Evolutionary conservation across 2,329 filamentous ascomycete species (phyloP).

Genomic region (Pseudogymnoascus sp.): DNA sequence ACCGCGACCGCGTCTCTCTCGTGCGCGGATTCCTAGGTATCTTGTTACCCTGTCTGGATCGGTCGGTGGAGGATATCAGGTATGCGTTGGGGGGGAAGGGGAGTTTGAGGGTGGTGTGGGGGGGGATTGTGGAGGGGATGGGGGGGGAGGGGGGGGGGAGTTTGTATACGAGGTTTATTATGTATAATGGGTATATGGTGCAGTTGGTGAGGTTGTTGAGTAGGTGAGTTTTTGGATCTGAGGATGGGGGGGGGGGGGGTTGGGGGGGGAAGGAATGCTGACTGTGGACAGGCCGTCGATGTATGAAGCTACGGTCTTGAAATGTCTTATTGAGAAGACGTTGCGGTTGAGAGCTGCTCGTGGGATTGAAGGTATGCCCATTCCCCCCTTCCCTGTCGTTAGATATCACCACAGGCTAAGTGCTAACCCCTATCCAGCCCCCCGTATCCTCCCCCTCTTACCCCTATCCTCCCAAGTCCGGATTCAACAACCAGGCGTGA

Average conservation of each 20-base stretch:
- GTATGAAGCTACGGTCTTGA: conserved; percentile 48
- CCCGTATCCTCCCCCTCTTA: neutral
- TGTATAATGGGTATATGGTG: conserved; percentile 47
- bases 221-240: conserved; percentile 34
- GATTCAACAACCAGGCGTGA: conserved; percentile 17
- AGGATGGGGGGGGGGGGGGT: neutral
- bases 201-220: conserved; percentile 42
- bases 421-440: neutral
- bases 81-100: conserved; percentile 42
- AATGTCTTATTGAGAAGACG: conserved; percentile 39
- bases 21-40: conserved; percentile 48
- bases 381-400: neutral
- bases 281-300: conserved; percentile 33
- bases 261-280: neutral
- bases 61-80: conserved; percentile 45
- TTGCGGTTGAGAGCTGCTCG: conserved; percentile 44
- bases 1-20: conserved; percentile 40
- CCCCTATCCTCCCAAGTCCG: neutral
- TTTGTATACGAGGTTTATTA: conserved; percentile 43
- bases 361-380: conserved; percentile 35
- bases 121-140: conserved; percentile 49
- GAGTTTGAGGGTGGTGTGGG: conserved; percentile 44
- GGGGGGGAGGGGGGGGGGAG: conserved; percentile 41
- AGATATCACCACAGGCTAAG: neutral
- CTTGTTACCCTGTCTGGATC: conserved; percentile 46